Conservation (phyloP, 2,329 filamentous ascomycete genomes). For the Tolypocladium endophyticum region DNA sequence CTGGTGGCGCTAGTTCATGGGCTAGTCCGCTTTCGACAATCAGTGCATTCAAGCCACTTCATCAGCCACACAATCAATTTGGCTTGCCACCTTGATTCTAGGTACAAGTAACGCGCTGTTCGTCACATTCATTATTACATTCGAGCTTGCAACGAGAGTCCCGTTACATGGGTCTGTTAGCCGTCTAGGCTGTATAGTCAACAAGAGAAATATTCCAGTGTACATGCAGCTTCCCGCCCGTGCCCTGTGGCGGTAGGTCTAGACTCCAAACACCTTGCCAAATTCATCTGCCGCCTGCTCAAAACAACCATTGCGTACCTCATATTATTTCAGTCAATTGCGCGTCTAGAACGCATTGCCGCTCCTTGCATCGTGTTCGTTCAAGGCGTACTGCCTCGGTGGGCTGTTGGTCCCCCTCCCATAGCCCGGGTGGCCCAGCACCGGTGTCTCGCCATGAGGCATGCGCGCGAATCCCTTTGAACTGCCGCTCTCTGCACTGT, state of each 20-base stretch:
- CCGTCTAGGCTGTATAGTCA: neutral
- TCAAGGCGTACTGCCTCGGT: constrained; percentile 9
- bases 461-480: constrained; percentile 6
- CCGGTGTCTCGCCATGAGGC: constrained; percentile 23
- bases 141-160: too few relatives aligned
- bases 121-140: too few relatives aligned
- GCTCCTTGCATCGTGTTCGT: constrained; percentile 1
- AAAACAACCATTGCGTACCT: neutral
- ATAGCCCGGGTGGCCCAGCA: constrained; percentile 35
- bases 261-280: constrained; percentile 1
- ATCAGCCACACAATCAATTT: constrained; percentile 5
- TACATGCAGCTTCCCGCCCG: neutral
- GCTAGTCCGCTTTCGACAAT: constrained; percentile 2
- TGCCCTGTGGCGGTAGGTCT: neutral
- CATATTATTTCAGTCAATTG: neutral
- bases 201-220: too few relatives aligned
- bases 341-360: constrained; percentile 2
- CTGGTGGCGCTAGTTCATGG: constrained; percentile 5
- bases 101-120: too few relatives aligned
- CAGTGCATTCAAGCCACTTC: neutral
- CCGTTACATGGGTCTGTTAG: too few relatives aligned
- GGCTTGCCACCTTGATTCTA: neutral
- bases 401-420: constrained; percentile 23
- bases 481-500: constrained; percentile 12
- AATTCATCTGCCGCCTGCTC: neutral